A percentile compares a stretch with the other conserved stretches of the same genome.
Evolutionary conservation across 129 eudicot genomes (phyloP).

Genomic region (Chrysanthemum seticuspe): DNA sequence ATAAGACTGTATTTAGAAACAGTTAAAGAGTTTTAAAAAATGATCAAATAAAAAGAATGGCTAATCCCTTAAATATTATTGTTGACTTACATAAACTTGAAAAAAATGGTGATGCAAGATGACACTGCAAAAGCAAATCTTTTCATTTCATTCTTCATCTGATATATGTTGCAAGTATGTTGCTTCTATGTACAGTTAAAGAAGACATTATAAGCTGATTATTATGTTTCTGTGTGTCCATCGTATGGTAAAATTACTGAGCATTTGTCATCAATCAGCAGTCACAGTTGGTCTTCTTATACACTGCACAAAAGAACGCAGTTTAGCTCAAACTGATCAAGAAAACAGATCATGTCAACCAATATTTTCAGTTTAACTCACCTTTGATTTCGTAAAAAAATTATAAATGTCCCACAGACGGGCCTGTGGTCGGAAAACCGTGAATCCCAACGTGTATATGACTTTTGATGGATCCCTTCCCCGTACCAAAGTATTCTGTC

Average conservation of each 20-base stretch:
- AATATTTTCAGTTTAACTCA: neutral
- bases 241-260: conserved; percentile 15
- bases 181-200: conserved; percentile 33
- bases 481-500: conserved; percentile 77
- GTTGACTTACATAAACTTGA: conserved; percentile 14
- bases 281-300: conserved; percentile 16
- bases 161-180: conserved; percentile 19
- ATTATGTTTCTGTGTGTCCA: conserved; percentile 22
- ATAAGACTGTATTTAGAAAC: neutral
- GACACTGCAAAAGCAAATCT: conserved; percentile 6
- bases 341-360: neutral
- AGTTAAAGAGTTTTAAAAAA: neutral
- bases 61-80: conserved; percentile 14
- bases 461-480: conserved; percentile 54
- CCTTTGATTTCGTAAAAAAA: conserved; percentile 33
- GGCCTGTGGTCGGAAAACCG: conserved; percentile 78
- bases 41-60: neutral
- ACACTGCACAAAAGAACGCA: conserved; percentile 18
- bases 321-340: conserved; percentile 7
- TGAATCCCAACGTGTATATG: conserved; percentile 62
- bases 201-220: conserved; percentile 21
- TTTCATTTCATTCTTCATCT: conserved; percentile 4
- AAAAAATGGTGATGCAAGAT: conserved; percentile 5
- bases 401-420: conserved; percentile 52
- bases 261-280: conserved; percentile 9